These are phyloP conservation scores for Candida broadrunensis DNA, from an alignment of 805 yeast species.

Conservation along the genomic window DNA sequence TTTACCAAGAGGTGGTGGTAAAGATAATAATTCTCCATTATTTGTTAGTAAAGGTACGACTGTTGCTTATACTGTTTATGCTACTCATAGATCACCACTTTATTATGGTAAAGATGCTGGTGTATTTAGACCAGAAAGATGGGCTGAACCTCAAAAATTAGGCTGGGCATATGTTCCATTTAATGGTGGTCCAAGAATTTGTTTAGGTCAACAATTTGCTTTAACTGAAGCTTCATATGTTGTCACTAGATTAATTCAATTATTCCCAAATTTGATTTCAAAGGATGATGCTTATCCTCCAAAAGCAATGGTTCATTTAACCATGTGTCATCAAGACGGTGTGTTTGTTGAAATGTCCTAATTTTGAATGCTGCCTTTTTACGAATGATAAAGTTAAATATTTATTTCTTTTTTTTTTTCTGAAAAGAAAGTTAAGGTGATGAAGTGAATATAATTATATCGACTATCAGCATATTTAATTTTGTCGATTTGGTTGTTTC, in stretches of 20 bases:
- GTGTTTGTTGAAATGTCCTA: constrained; percentile 12
- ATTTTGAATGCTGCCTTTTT: too few relatives aligned
- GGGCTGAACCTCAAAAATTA: constrained; percentile 34
- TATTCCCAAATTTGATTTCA: constrained; percentile 18
- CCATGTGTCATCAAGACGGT: constrained; percentile 23
- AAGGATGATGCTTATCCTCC: constrained; percentile 29
- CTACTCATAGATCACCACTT: constrained; percentile 39
- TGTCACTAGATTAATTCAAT: constrained; percentile 30
- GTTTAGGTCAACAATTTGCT: constrained; percentile 57
- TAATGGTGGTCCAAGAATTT: constrained; percentile 56
- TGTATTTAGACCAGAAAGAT: constrained; percentile 48
- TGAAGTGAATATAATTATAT: too few relatives aligned
- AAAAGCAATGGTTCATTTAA: constrained; percentile 24
- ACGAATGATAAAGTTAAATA: too few relatives aligned
- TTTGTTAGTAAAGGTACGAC: constrained; percentile 42
- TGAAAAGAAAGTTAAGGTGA: too few relatives aligned
- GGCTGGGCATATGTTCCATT: constrained; percentile 53
- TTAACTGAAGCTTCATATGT: constrained; percentile 49
- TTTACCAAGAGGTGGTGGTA: constrained; percentile 37
- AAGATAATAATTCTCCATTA: constrained; percentile 34
- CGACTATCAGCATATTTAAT: too few relatives aligned
- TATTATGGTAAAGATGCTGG: constrained; percentile 45
- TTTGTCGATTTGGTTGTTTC: too few relatives aligned
- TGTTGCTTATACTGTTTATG: constrained; percentile 36
- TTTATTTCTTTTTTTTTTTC: too few relatives aligned